These are phyloP conservation scores for Huntiella abstrusa DNA, from an alignment of 2,329 filamentous ascomycete genomes.

Conservation along the genomic window DNA sequence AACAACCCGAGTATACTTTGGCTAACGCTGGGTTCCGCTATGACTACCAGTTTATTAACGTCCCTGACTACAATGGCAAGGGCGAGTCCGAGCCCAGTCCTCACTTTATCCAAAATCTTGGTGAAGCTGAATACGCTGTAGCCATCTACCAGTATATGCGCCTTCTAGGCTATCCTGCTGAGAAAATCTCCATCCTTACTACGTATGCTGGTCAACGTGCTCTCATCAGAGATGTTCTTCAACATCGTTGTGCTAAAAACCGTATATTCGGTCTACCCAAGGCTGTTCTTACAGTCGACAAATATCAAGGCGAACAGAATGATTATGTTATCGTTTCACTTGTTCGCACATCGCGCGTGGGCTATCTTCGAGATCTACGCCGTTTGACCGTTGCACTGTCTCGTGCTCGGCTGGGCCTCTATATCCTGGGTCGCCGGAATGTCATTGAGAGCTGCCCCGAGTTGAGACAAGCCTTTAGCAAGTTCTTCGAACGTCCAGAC, in stretches of 20 bases:
- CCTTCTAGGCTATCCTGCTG: conserved; percentile 72
- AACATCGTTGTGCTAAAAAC: conserved; percentile 66
- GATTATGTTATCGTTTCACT: conserved; percentile 93
- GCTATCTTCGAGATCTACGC: conserved; percentile 83
- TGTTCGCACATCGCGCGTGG: conserved; percentile 70
- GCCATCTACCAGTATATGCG: conserved; percentile 97
- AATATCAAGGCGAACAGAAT: conserved; percentile 98
- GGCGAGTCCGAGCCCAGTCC: conserved; percentile 81
- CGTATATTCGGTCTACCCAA: conserved; percentile 74
- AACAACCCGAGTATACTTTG: conserved; percentile 48
- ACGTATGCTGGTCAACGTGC: conserved; percentile 88
- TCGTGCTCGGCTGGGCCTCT: conserved; percentile 75
- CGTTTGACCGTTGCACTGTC: conserved; percentile 89
- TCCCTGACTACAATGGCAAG: conserved; percentile 75
- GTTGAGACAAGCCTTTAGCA: conserved; percentile 67
- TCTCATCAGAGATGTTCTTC: conserved; percentile 70
- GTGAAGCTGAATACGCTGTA: conserved; percentile 92
- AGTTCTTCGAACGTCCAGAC: conserved; percentile 58
- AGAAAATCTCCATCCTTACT: conserved; percentile 70
- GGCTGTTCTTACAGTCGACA: conserved; percentile 87
- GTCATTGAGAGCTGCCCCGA: conserved; percentile 84
- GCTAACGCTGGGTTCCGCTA: conserved; percentile 86
- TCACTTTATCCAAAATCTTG: conserved; percentile 91
- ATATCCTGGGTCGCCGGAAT: conserved; percentile 71
- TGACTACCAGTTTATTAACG: conserved; percentile 93